Evolutionary conservation across 108 stramenopile genomes (phyloP), one percentile per base, ranked within the genome.

Genomic region (Mayamaea pseudoterrestris): DNA sequence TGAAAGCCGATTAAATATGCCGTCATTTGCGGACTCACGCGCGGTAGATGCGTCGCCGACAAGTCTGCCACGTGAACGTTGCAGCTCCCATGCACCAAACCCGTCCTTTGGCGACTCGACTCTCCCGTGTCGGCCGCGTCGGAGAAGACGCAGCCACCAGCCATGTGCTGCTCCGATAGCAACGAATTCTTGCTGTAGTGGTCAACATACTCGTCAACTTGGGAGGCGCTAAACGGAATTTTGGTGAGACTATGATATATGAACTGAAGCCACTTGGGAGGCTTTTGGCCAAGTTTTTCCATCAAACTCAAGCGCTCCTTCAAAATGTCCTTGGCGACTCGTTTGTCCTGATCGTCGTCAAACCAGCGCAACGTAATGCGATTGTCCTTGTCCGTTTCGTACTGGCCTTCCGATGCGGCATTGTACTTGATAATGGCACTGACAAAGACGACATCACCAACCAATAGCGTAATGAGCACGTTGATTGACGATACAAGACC

Each of bases 351-450:
- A 0, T 62, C 54, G 36, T 58, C 58, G 17, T 62, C 61, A 48
- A 62, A 62, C 27, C 51, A 60, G 11, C 30, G 16, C n/a, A 62
- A 27, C 2, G 23, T 48, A 32, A 62, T 62, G 18, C 27, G 44
- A 24, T 62, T 42, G 0, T 30, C 34, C 1, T 31, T 40, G 11
- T 8, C 8, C n/a, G 8, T 62, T 16, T 62, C 61, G 28, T 62
- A 55, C 3, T 55, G n/a, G 0, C 61, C 61, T 46, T 55, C 54
- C n/a, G 22, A 27, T 0, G 46, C 44, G 24, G 61, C 35, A 24
- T 62, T 62, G 55, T 53, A 62, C 27, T 62, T 62, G 21, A 55
- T 16, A 37, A 62, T 50, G 14, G 61, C 18, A 5, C 54, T 55
- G 13, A 51, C 55, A 26, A 55, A 13, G n/a, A 14, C 41, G 0